phyloP scores from a whole-genome alignment of 345 rosid species.

The Gossypioides kirkii region DNA sequence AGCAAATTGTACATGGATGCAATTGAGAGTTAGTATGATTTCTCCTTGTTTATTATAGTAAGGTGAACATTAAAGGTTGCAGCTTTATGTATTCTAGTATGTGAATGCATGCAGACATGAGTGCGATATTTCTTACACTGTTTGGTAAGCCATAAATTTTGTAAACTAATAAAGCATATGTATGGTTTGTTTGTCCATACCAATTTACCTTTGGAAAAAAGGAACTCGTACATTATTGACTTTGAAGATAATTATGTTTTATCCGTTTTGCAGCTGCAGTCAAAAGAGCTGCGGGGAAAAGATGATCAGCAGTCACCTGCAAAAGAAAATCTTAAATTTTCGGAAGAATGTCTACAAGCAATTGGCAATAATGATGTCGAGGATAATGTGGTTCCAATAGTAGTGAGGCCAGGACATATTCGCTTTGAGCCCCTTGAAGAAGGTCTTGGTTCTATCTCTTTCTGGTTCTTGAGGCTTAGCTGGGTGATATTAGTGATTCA shows the following conservation, averaged over 20 bases:
- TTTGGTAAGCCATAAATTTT: neutral
- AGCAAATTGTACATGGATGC: neutral
- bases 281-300: constrained; percentile 32
- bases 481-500: constrained; percentile 9
- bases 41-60: neutral
- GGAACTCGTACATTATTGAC: neutral
- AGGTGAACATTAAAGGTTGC: neutral
- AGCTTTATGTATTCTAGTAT: neutral
- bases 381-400: constrained; percentile 61
- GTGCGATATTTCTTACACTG: neutral
- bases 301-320: constrained; percentile 32
- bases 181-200: neutral
- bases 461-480: neutral
- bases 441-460: constrained; percentile 35
- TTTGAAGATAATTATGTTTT: constrained; percentile 9
- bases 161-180: neutral
- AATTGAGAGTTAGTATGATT: neutral
- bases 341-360: constrained; percentile 28
- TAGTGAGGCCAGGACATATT: constrained; percentile 89
- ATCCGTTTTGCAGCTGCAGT: constrained; percentile 36
- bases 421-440: constrained; percentile 62
- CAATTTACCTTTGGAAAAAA: neutral
- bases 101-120: neutral
- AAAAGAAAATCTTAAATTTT: constrained; percentile 27
- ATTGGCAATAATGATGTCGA: constrained; percentile 30